Evolutionary conservation across 2,329 filamentous ascomycete species (phyloP).

Genomic region (Penicillium oxalicum): DNA sequence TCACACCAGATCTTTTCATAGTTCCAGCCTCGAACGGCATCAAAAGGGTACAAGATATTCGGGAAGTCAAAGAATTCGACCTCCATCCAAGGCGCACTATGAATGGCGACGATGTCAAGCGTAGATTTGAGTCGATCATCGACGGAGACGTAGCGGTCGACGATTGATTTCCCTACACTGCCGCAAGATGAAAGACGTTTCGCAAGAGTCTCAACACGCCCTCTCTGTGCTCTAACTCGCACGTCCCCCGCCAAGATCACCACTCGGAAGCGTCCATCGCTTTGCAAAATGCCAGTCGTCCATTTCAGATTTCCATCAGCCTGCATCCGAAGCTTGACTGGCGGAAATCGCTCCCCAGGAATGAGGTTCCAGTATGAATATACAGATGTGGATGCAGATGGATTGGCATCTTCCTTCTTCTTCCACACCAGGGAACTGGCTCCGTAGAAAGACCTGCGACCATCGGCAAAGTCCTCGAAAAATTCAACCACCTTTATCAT

Average conservation of each 20-base stretch:
- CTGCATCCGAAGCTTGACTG: constrained; percentile 12
- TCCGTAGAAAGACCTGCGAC: constrained; percentile 13
- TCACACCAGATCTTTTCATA: constrained; percentile 55
- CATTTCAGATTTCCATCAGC: constrained; percentile 12
- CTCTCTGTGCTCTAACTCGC: constrained; percentile 38
- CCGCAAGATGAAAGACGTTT: constrained; percentile 28
- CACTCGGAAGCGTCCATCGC: constrained; percentile 32
- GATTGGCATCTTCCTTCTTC: background rate
- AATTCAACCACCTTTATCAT: constrained; percentile 13
- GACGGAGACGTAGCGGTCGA: constrained; percentile 39
- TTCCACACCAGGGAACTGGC: constrained; percentile 13
- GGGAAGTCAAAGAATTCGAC: constrained; percentile 49
- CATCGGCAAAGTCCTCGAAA: constrained; percentile 19
- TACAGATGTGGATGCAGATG: background rate
- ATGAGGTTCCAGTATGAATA: background rate
- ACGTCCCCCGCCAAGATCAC: constrained; percentile 58
- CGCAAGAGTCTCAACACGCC: constrained; percentile 45
- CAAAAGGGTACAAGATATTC: constrained; percentile 45
- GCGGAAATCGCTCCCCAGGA: constrained; percentile 12
- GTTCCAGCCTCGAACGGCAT: constrained; percentile 47
- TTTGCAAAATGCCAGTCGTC: constrained; percentile 23
- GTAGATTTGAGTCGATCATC: constrained; percentile 40
- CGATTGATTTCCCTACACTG: constrained; percentile 25
- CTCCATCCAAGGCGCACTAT: constrained; percentile 47
- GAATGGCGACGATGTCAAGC: constrained; percentile 58